Conservation (phyloP, 306 rosid species). For the Corylus americana region DNA sequence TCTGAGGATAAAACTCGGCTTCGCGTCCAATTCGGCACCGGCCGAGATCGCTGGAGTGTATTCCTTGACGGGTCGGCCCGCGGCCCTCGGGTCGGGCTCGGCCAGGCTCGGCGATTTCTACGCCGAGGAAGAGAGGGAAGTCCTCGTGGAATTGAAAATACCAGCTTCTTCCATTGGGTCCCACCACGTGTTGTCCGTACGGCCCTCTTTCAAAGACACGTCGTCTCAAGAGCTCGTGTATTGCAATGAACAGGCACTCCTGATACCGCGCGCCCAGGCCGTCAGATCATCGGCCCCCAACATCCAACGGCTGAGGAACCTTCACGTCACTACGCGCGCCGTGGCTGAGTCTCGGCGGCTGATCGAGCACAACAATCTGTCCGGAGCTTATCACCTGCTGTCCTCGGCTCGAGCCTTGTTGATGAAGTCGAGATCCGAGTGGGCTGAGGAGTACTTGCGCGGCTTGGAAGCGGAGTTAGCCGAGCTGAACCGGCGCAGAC, state of each 20-base stretch:
- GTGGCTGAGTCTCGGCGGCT: slow-evolving; percentile 78
- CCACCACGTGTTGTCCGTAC: slow-evolving; percentile 66
- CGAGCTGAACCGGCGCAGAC: slow-evolving; percentile 59
- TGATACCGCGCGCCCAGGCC: slow-evolving; percentile 65
- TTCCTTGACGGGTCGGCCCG: slow-evolving; percentile 56
- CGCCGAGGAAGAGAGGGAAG: slow-evolving; percentile 73
- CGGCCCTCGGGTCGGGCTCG: slow-evolving; percentile 40
- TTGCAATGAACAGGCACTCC: slow-evolving; percentile 56
- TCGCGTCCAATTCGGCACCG: slow-evolving; percentile 50
- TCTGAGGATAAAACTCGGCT: slow-evolving; percentile 60
- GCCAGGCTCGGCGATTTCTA: slow-evolving; percentile 53
- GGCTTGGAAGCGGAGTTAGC: slow-evolving; percentile 71
- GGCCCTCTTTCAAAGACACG: slow-evolving; percentile 58
- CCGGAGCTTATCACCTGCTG: slow-evolving; percentile 65
- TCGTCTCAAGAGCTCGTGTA: slow-evolving; percentile 45
- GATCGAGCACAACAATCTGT: slow-evolving; percentile 47
- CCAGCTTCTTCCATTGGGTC: slow-evolving; percentile 56
- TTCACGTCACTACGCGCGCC: slow-evolving; percentile 75
- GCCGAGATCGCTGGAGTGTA: slow-evolving; percentile 73
- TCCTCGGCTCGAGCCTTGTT: slow-evolving; percentile 79
- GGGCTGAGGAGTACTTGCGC: slow-evolving; percentile 52
- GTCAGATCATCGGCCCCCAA: slow-evolving; percentile 51
- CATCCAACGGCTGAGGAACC: slow-evolving; percentile 59
- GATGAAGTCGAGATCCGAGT: slow-evolving; percentile 47
- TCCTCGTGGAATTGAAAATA: slow-evolving; percentile 69